Evolutionary conservation across 2,329 filamentous ascomycete species (phyloP).

Genomic region (Didymosphaeria variabile): DNA sequence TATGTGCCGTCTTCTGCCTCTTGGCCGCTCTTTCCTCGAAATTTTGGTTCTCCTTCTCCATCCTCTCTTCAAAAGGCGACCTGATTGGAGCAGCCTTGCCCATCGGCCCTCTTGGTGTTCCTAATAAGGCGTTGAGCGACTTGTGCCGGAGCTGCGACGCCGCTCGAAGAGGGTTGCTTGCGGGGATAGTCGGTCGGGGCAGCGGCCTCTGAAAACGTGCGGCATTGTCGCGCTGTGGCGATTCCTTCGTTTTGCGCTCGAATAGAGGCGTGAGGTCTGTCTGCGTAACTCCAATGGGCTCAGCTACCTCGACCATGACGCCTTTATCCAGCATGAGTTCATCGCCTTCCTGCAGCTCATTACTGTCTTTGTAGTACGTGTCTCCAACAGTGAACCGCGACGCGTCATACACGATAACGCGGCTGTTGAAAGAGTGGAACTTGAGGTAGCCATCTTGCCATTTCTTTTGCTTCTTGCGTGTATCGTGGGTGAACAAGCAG

Average conservation of each 20-base stretch:
- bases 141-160: constrained; percentile 61
- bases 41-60: constrained; percentile 43
- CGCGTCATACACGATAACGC: constrained; percentile 89
- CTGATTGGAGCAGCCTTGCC: constrained; percentile 68
- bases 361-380: constrained; percentile 77
- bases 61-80: constrained; percentile 71
- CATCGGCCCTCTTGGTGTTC: constrained; percentile 69
- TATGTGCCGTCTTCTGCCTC: constrained; percentile 44
- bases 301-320: constrained; percentile 81
- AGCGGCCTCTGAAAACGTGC: constrained; percentile 23
- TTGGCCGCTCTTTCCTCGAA: constrained; percentile 50
- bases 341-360: constrained; percentile 79
- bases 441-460: constrained; percentile 93
- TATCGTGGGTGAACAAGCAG: constrained; percentile 87
- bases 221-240: constrained; percentile 28
- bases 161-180: constrained; percentile 25
- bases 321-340: constrained; percentile 81
- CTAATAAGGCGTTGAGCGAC: constrained; percentile 70
- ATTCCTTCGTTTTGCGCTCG: constrained; percentile 68
- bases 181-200: constrained; percentile 33
- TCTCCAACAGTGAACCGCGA: constrained; percentile 83
- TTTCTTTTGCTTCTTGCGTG: constrained; percentile 85
- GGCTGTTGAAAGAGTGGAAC: constrained; percentile 90
- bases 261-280: constrained; percentile 82
- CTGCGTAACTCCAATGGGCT: constrained; percentile 74